Conservation (phyloP, 2,329 filamentous ascomycete genomes). For the Alternaria novae-zelandiae region DNA sequence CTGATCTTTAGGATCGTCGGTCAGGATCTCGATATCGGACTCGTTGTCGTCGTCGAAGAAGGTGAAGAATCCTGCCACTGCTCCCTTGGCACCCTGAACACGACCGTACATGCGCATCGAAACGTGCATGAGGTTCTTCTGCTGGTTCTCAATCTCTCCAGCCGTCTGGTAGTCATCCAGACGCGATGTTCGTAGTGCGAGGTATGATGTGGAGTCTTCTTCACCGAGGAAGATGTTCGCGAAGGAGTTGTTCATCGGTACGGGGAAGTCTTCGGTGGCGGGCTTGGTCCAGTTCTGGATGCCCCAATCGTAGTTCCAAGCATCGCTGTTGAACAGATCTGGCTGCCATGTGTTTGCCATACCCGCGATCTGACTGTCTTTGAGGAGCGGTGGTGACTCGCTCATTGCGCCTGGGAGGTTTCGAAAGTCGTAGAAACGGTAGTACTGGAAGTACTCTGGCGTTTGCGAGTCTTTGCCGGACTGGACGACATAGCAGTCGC, state of each 20-base stretch:
- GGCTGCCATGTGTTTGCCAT: constrained; percentile 45
- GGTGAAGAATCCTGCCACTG: constrained; percentile 64
- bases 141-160: constrained; percentile 56
- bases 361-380: constrained; percentile 28
- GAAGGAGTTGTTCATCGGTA: constrained; percentile 54
- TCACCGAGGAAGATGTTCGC: constrained; percentile 55
- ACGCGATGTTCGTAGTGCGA: constrained; percentile 56
- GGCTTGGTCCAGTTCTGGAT: constrained; percentile 56
- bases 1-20: constrained; percentile 51
- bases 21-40: constrained; percentile 62
- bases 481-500: constrained; percentile 57
- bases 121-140: constrained; percentile 55
- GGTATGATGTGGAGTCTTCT: constrained; percentile 48
- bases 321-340: constrained; percentile 44
- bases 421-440: constrained; percentile 61
- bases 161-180: constrained; percentile 54
- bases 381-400: constrained; percentile 32
- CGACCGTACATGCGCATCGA: constrained; percentile 57
- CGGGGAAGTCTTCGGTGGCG: constrained; percentile 45
- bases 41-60: constrained; percentile 56
- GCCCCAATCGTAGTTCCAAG: constrained; percentile 46
- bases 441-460: constrained; percentile 57
- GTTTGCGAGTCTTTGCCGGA: constrained; percentile 46
- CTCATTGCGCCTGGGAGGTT: constrained; percentile 43
- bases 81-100: constrained; percentile 54